Evolutionary conservation across 768 basidiomycete species (phyloP).

Genomic region (Tephrocybe sp.): DNA sequence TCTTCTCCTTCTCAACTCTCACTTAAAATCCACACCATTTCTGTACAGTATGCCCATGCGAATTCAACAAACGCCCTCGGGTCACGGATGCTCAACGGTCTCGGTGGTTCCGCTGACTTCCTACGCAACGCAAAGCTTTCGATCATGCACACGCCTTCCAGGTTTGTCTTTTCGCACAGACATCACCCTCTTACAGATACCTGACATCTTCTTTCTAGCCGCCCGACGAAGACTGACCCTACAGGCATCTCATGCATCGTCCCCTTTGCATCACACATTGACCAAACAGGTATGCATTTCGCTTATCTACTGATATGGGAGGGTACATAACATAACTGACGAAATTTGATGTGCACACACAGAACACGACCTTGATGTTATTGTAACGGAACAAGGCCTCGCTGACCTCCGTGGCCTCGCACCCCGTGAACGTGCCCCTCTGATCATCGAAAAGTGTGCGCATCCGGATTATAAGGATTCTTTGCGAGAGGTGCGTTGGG

Average conservation of each 20-base stretch:
- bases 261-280: conserved; percentile 44
- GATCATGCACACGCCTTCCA: conserved; percentile 49
- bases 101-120: conserved; percentile 48
- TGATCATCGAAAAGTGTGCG: conserved; percentile 47
- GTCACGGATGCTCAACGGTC: conserved; percentile 47
- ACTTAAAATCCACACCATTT: not conserved
- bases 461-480: conserved; percentile 44
- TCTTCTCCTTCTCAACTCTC: not conserved
- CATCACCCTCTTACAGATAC: not conserved
- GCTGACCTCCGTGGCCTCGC: conserved; percentile 45
- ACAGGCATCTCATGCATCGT: conserved; percentile 50
- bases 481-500: conserved; percentile 29
- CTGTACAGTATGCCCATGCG: conserved; percentile 43
- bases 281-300: conserved; percentile 39
- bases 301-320: not conserved
- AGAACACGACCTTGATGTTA: conserved; percentile 47
- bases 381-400: conserved; percentile 48
- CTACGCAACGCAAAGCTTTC: conserved; percentile 47
- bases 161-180: conserved; percentile 19
- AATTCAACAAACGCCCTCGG: conserved; percentile 51
- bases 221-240: conserved; percentile 45
- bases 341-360: not conserved
- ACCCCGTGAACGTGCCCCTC: conserved; percentile 42
- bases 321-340: not conserved
- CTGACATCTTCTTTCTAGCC: conserved; percentile 17